Evolutionary conservation across 164 flowering plant genomes (phyloP).

Genomic region (Vitis riparia): DNA sequence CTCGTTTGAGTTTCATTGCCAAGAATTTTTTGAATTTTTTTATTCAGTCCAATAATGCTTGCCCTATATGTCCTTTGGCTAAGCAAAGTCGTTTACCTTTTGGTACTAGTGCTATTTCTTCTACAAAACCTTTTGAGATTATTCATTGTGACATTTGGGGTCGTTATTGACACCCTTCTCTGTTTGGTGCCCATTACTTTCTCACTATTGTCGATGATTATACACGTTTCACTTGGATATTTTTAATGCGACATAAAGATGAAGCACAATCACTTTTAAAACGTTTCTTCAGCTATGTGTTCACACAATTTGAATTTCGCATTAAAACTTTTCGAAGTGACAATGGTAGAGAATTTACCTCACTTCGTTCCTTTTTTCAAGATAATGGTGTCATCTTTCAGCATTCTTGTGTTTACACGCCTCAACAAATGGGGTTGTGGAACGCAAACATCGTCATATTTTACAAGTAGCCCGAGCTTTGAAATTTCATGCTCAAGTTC

Average conservation of each 20-base stretch:
- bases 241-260: background rate
- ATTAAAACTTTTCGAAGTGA: background rate
- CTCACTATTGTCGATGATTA: slow-evolving; percentile 1
- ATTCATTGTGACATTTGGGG: background rate
- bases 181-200: too few relatives aligned
- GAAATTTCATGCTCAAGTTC: slow-evolving; percentile 4
- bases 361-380: background rate
- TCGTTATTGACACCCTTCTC: too few relatives aligned
- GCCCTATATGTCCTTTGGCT: background rate
- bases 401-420: background rate
- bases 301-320: background rate
- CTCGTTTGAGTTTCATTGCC: background rate
- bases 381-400: slow-evolving; percentile 5
- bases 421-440: slow-evolving; percentile 1
- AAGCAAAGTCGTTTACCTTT: slow-evolving; percentile 3
- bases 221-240: slow-evolving; percentile 1
- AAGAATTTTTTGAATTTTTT: background rate
- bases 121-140: background rate
- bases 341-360: too few relatives aligned
- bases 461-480: slow-evolving; percentile 1
- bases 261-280: slow-evolving; percentile 9
- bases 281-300: background rate
- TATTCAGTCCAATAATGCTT: background rate
- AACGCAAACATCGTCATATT: slow-evolving; percentile 3
- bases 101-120: background rate